Evolutionary conservation across 768 basidiomycete genomes (phyloP).

Genomic region (Thelephora ganbajun): DNA sequence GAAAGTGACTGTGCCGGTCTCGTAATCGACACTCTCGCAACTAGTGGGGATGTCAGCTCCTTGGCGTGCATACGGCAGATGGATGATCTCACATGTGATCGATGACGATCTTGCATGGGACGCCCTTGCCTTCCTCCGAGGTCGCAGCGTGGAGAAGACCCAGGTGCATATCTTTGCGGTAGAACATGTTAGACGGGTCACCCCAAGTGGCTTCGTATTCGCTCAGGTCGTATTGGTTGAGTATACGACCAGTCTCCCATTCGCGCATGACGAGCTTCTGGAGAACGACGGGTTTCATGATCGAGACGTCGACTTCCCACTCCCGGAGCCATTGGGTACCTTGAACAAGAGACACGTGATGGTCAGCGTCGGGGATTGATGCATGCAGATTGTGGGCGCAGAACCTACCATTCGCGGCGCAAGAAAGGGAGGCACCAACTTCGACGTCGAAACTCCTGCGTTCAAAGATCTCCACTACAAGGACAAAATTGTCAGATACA

Average conservation of each 20-base stretch:
- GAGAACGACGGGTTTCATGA: constrained; percentile 18
- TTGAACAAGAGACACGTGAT: constrained; percentile 5
- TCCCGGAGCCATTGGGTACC: constrained; percentile 21
- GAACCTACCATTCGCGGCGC: constrained; percentile 9
- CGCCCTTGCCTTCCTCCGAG: constrained; percentile 13
- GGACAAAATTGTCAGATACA: neutral
- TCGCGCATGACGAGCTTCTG: constrained; percentile 21
- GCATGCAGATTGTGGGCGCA: too few relatives aligned
- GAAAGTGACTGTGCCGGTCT: constrained; percentile 14
- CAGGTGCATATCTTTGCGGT: constrained; percentile 10
- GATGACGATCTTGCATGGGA: constrained; percentile 14
- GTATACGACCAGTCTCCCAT: constrained; percentile 20
- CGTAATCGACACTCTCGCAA: constrained; percentile 14
- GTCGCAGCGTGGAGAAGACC: constrained; percentile 17
- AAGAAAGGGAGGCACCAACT: constrained; percentile 21
- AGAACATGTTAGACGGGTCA: neutral
- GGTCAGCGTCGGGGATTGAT: too few relatives aligned
- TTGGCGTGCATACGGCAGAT: neutral
- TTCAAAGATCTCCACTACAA: constrained; percentile 16
- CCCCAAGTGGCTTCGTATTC: constrained; percentile 17
- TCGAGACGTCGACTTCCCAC: constrained; percentile 19
- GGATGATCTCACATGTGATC: constrained; percentile 13
- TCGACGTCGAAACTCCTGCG: constrained; percentile 18
- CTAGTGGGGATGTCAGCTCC: neutral
- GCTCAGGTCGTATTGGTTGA: constrained; percentile 18